Percentiles rank a stretch among this genome's conserved stretches.
phyloP scores from a whole-genome alignment of 1,139 yeast genomes.

The Hemisphaericaspora xylofermentans region DNA sequence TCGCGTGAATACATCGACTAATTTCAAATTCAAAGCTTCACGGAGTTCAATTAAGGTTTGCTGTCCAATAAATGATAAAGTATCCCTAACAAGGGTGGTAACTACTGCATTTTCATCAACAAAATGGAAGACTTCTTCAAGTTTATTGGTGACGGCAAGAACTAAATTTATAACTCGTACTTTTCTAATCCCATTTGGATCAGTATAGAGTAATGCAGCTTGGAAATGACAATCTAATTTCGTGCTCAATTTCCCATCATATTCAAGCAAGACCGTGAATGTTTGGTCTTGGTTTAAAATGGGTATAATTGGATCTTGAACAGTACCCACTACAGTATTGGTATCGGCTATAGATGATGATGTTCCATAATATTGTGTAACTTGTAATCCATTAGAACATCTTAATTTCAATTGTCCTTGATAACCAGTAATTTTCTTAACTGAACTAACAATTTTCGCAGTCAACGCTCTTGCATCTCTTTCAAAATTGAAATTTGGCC shows the following conservation, averaged over 20 bases:
- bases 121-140: conserved; percentile 73
- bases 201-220: conserved; percentile 84
- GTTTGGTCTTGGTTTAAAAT: conserved; percentile 63
- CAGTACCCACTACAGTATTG: conserved; percentile 34
- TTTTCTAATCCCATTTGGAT: conserved; percentile 69
- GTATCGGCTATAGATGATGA: conserved; percentile 29
- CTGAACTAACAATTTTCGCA: conserved; percentile 54
- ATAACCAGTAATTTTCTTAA: conserved; percentile 57
- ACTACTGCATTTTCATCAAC: conserved; percentile 82
- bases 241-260: conserved; percentile 74
- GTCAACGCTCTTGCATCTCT: conserved; percentile 70
- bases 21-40: conserved; percentile 59
- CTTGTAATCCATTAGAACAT: conserved; percentile 86
- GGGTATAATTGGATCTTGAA: conserved; percentile 70
- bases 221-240: conserved; percentile 87
- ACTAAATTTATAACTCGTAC: conserved; percentile 82
- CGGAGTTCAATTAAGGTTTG: conserved; percentile 64
- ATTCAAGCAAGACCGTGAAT: conserved; percentile 67
- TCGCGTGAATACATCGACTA: conserved; percentile 73
- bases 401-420: conserved; percentile 85
- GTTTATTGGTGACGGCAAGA: conserved; percentile 76
- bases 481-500: conserved; percentile 65
- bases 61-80: conserved; percentile 59
- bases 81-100: conserved; percentile 72
- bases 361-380: conserved; percentile 71